Base-by-base conservation (phyloP, 352 stramenopile genomes). In the Pythium periplocum region DNA sequence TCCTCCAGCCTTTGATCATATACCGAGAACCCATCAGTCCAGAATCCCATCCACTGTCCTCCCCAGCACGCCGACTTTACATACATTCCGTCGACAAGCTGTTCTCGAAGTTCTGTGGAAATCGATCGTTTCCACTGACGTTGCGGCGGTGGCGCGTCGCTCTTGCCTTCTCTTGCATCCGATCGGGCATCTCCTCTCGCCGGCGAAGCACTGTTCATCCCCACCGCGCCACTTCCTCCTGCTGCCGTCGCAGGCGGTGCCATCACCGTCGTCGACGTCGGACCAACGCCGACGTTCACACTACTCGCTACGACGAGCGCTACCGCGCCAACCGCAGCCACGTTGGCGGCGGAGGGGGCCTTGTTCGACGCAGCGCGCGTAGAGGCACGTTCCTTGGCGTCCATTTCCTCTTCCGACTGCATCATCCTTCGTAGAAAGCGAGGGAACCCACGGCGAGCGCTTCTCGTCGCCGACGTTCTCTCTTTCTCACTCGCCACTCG, bases 1-100 rank as follows among this genome's bases (percentile, higher is more conserved):
- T 89, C 69, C 45, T 78, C 62, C 51, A 83, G 61, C 69, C 75
- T 86, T 52, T 43, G 3, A 38, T 6, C 43, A 59, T 2, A 43
- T 12, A 45, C 6, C 17, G 51, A 55, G 42, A 17, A 34, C 51
- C 32, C 12, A 26, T 26, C 17, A 26, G 17, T 26, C 17, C 17
- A 26, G 17, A 26, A 26, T 26, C 17, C 17, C 57, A 40, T 33
- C 2, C 31, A 4, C 39, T 38, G 34, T 8, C 35, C 7, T 32
- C 36, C 38, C 42, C 45, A 32, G 50, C 43, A 45, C 32, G 6
- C 45, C 45, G 12, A 37, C 45, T 46, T 42, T 10, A 59, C 62
- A 40, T 57, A 72, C 65, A 73, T 73, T 46, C 54, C 57, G 38
- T 62, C 52, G 4, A 70, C 55, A 11, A 73, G 51, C 31, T 62